Conservation (phyloP, 768 basidiomycete species). For the Ramaria rubella region DNA sequence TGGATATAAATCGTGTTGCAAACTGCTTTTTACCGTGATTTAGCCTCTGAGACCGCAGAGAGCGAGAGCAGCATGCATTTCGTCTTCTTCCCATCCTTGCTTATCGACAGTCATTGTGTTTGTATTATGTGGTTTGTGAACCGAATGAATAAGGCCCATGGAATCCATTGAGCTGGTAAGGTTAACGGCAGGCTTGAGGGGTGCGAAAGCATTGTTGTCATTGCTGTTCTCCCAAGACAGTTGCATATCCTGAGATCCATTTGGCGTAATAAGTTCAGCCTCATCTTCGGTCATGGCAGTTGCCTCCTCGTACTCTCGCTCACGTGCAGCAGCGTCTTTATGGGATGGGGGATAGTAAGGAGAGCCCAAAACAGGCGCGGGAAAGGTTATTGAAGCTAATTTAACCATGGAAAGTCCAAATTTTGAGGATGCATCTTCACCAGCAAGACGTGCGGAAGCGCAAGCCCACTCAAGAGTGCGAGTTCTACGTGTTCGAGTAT, state of each 20-base stretch:
- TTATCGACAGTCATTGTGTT: background rate
- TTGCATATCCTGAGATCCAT: conserved; percentile 29
- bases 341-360: background rate
- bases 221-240: background rate
- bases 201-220: background rate
- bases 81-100: conserved; percentile 36
- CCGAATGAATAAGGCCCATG: background rate
- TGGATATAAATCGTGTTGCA: background rate
- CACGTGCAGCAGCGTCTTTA: conserved; percentile 1
- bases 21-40: background rate
- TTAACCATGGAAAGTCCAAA: too few species aligned
- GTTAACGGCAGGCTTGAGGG: too few species aligned
- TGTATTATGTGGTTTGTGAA: background rate
- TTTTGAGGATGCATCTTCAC: background rate
- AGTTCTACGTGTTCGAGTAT: background rate
- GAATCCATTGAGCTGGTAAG: conserved; percentile 12
- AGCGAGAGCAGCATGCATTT: conserved; percentile 64
- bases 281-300: conserved; percentile 60
- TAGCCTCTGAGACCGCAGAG: conserved; percentile 48
- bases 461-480: conserved; percentile 34
- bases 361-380: background rate
- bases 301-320: conserved; percentile 23
- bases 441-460: conserved; percentile 25
- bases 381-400: too few species aligned
- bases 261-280: conserved; percentile 60